Conservation (phyloP, 345 rosid species). For the Isatis tinctoria region DNA sequence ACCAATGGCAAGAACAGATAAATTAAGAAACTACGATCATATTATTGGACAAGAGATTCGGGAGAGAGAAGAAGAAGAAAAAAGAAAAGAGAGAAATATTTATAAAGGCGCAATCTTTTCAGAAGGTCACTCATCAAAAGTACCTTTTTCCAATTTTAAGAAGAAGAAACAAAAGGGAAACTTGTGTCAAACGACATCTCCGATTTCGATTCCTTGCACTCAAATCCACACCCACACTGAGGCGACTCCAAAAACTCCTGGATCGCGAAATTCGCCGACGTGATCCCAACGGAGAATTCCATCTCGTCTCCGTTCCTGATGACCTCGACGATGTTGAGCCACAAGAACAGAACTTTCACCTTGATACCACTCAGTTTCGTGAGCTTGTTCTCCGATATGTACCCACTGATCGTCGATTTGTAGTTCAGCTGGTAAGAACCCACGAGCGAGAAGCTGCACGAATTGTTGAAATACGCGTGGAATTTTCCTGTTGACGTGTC, state of each 20-base stretch:
- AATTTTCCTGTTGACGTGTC: conserved; percentile 61
- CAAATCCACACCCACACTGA: conserved; percentile 92
- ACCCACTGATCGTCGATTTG: conserved; percentile 71
- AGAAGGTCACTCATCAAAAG: neutral
- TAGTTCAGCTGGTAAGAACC: conserved; percentile 86
- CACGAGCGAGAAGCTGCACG: conserved; percentile 82
- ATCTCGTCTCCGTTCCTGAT: conserved; percentile 53
- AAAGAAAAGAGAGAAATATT: neutral
- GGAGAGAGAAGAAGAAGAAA: neutral
- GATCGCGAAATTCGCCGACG: conserved; percentile 70
- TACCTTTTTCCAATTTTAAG: conserved; percentile 29
- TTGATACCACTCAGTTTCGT: conserved; percentile 64
- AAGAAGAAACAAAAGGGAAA: conserved; percentile 49
- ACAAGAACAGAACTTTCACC: conserved; percentile 78
- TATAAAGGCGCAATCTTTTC: neutral
- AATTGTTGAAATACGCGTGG: conserved; percentile 49
- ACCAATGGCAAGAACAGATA: neutral
- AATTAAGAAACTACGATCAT: neutral
- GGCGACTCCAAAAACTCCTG: conserved; percentile 83
- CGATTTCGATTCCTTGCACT: conserved; percentile 44
- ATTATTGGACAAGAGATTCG: conserved; percentile 14
- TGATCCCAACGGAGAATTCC: conserved; percentile 84
- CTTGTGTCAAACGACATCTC: conserved; percentile 33
- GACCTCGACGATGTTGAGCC: conserved; percentile 94
- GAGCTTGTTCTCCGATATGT: conserved; percentile 57